Evolutionary conservation across 140 eudicot genomes (phyloP).

Genomic region (Flaveria floridana): DNA sequence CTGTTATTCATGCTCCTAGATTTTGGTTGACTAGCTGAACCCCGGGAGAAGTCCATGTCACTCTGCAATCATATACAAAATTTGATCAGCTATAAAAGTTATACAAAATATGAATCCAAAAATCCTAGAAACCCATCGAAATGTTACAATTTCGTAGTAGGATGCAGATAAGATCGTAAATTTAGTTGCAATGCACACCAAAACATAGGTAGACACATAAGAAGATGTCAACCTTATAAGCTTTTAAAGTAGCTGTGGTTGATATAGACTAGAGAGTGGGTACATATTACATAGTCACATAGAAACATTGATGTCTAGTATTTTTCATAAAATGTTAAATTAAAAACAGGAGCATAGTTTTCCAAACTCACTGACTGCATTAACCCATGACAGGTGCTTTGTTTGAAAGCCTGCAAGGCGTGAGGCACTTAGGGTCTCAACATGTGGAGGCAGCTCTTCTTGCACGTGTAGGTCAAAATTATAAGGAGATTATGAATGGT

Average conservation of each 20-base stretch:
- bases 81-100: conserved; percentile 11
- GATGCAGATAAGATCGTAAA: neutral
- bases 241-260: conserved; percentile 3
- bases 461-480: no score
- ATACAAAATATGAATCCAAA: conserved; percentile 11
- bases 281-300: neutral
- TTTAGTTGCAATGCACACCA: neutral
- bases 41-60: conserved; percentile 52
- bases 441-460: neutral
- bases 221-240: neutral
- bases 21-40: conserved; percentile 34
- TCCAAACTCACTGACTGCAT: neutral
- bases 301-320: neutral
- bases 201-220: neutral
- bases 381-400: neutral
- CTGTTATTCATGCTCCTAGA: conserved; percentile 37
- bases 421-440: no score
- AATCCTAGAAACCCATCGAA: neutral
- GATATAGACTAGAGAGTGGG: conserved; percentile 8
- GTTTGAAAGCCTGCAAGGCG: neutral
- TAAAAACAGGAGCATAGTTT: neutral
- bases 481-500: neutral
- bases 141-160: neutral
- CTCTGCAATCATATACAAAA: conserved; percentile 48
- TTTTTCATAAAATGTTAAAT: neutral